phyloP scores from a whole-genome alignment of 345 rosid species.

The Firmiana major region DNA sequence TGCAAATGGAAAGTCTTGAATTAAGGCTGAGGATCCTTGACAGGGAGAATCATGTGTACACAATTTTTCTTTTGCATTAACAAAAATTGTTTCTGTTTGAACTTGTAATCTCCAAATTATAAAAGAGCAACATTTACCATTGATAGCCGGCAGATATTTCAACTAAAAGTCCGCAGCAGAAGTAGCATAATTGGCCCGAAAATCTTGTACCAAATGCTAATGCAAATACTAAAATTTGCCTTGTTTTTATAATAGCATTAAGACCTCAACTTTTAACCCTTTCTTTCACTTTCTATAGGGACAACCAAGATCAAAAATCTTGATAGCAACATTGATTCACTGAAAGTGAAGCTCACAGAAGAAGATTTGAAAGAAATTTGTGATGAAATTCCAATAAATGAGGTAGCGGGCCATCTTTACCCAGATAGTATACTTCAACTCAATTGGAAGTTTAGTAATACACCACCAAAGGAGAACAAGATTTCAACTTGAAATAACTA shows the following conservation, averaged over 20 bases:
- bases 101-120: no score
- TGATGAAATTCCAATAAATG: not conserved
- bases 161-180: no score
- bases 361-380: not conserved
- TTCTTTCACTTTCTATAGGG: not conserved
- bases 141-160: no score
- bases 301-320: not conserved
- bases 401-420: slow-evolving; percentile 5
- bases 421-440: not conserved
- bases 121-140: not conserved
- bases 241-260: not conserved
- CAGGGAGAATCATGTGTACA: no score
- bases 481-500: slow-evolving; percentile 5
- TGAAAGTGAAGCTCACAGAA: not conserved
- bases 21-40: no score
- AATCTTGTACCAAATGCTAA: no score
- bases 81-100: no score
- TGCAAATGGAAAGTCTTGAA: no score
- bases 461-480: slow-evolving; percentile 28
- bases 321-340: not conserved
- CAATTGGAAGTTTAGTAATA: slow-evolving; percentile 33
- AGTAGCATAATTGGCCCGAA: not conserved
- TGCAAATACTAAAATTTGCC: not conserved
- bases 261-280: not conserved
- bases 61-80: no score